Evolutionary conservation across 345 rosid genomes (phyloP).

Genomic region (Pseudoturritis turrita): DNA sequence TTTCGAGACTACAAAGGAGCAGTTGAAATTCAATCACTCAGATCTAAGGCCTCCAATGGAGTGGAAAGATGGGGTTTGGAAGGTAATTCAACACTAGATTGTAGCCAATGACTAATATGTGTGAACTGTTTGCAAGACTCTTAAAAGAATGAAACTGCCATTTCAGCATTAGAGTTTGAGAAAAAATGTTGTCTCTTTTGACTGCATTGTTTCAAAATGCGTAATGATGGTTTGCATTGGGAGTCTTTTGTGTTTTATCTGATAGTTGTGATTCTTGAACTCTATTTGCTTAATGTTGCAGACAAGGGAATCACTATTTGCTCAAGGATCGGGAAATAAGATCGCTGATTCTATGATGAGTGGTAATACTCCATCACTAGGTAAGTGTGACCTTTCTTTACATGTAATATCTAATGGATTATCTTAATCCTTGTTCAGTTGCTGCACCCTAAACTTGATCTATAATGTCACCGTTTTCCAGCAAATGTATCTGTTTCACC

Average conservation of each 20-base stretch:
- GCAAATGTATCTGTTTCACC: conserved; percentile 25
- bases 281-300: not conserved
- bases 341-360: conserved; percentile 14
- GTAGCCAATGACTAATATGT: no score
- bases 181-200: no score
- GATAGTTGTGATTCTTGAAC: not conserved
- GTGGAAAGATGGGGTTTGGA: conserved; percentile 9
- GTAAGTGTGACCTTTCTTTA: not conserved
- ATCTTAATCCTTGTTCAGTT: not conserved
- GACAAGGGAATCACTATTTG: conserved; percentile 30
- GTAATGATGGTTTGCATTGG: no score
- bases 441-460: not conserved
- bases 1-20: conserved; percentile 39
- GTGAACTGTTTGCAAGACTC: no score
- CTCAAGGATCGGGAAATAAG: conserved; percentile 10
- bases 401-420: no score
- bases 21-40: conserved; percentile 27
- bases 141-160: no score
- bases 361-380: conserved; percentile 26
- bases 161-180: no score
- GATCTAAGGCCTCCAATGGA: conserved; percentile 51
- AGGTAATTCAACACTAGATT: no score
- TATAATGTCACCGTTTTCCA: conserved; percentile 18
- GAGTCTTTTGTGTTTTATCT: no score
- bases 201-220: no score